These are phyloP conservation scores for Suillus cothurnatus DNA, from an alignment of 768 basidiomycete genomes.

Conservation along the genomic window DNA sequence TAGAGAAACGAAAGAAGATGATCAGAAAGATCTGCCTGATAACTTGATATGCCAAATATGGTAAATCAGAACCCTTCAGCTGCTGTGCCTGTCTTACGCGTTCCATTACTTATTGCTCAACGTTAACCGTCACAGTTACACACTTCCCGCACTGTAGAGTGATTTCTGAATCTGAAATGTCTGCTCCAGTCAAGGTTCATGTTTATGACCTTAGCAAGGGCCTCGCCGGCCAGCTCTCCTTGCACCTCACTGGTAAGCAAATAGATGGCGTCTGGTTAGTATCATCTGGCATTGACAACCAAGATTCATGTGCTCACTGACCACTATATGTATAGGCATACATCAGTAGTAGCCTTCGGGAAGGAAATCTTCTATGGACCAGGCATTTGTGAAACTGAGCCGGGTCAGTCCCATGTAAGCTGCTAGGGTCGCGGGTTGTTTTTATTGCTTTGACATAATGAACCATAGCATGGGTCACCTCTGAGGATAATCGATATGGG, in stretches of 20 bases:
- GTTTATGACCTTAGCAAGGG: constrained; percentile 93
- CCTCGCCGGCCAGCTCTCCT: constrained; percentile 76
- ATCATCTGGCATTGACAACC: constrained; percentile 5
- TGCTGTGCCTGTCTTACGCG: background rate
- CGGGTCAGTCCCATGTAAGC: constrained; percentile 84
- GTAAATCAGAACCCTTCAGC: background rate
- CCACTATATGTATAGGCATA: constrained; percentile 64
- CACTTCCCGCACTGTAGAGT: background rate
- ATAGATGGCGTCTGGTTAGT: constrained; percentile 92
- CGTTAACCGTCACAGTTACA: background rate
- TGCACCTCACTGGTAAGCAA: constrained; percentile 82
- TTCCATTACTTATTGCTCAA: background rate
- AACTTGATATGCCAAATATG: constrained; percentile 3
- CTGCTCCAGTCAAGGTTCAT: constrained; percentile 69
- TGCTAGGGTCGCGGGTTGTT: background rate
- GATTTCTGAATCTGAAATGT: constrained; percentile 12
- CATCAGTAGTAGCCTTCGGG: constrained; percentile 84
- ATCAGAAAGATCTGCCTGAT: constrained; percentile 3
- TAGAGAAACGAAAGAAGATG: constrained; percentile 3
- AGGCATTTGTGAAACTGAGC: constrained; percentile 71
- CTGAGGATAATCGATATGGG: constrained; percentile 74
- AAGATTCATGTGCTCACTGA: constrained; percentile 9
- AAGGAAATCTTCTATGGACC: constrained; percentile 91
- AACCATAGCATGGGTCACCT: constrained; percentile 70
- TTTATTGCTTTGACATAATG: background rate